Evolutionary conservation across 805 yeast species (phyloP).

Genomic region (Candida broadrunensis): DNA sequence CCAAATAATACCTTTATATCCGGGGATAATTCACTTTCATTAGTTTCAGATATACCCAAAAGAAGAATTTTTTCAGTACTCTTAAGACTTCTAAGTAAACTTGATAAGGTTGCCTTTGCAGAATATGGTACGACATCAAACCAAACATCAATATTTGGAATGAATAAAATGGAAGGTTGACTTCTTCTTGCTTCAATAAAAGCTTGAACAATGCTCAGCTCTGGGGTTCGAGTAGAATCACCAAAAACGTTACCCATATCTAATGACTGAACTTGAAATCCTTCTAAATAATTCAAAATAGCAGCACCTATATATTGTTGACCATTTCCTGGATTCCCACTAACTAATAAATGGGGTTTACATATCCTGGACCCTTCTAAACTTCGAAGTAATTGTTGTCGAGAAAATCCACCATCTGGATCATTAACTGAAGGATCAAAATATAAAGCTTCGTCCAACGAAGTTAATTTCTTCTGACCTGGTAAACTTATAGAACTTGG

Average conservation of each 20-base stretch:
- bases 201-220: slow-evolving; percentile 76
- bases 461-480: slow-evolving; percentile 44
- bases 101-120: slow-evolving; percentile 68
- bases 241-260: slow-evolving; percentile 76
- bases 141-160: slow-evolving; percentile 85
- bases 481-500: slow-evolving; percentile 47
- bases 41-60: slow-evolving; percentile 66
- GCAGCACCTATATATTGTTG: slow-evolving; percentile 86
- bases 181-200: slow-evolving; percentile 87
- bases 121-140: slow-evolving; percentile 61
- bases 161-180: slow-evolving; percentile 78
- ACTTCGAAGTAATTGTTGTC: slow-evolving; percentile 56
- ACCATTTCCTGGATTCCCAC: slow-evolving; percentile 79
- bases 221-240: slow-evolving; percentile 79
- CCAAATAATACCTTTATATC: slow-evolving; percentile 61
- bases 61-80: slow-evolving; percentile 73
- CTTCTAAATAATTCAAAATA: slow-evolving; percentile 76
- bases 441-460: slow-evolving; percentile 68
- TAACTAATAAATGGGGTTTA: slow-evolving; percentile 74
- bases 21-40: slow-evolving; percentile 35
- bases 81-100: slow-evolving; percentile 63
- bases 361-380: slow-evolving; percentile 63
- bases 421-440: slow-evolving; percentile 56
- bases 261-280: slow-evolving; percentile 81
- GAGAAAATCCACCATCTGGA: slow-evolving; percentile 62